Conservation (phyloP, 2,329 filamentous ascomycete genomes). For the Fulvia fulva region DNA sequence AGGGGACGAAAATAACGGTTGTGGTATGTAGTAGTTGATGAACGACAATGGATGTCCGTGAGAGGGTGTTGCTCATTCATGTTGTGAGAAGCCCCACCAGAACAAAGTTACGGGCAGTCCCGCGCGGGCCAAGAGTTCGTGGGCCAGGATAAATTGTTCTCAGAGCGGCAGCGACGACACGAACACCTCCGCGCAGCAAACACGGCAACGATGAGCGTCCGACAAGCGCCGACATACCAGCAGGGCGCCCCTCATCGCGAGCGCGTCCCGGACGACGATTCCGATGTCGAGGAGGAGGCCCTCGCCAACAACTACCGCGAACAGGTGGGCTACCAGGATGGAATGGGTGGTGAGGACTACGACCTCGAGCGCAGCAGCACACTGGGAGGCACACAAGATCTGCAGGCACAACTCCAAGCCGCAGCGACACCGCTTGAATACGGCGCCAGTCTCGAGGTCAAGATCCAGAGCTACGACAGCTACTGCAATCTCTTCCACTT, state of each 20-base stretch:
- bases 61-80: no score
- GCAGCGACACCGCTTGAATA: slow-evolving; percentile 95
- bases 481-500: slow-evolving; percentile 99
- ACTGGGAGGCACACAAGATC: slow-evolving; percentile 74
- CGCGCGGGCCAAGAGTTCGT: slow-evolving; percentile 3
- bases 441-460: slow-evolving; percentile 89
- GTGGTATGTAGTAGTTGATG: no score
- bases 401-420: slow-evolving; percentile 85
- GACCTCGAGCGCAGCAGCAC: slow-evolving; percentile 68
- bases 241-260: slow-evolving; percentile 37
- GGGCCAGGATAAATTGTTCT: slow-evolving; percentile 4
- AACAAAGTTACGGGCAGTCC: slow-evolving; percentile 2
- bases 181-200: neutral
- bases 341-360: slow-evolving; percentile 37
- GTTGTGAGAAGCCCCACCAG: neutral
- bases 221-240: slow-evolving; percentile 38
- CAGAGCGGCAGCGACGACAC: slow-evolving; percentile 3
- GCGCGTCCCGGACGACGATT: slow-evolving; percentile 51
- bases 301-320: slow-evolving; percentile 94
- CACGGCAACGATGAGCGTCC: slow-evolving; percentile 34
- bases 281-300: slow-evolving; percentile 92
- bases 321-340: slow-evolving; percentile 90
- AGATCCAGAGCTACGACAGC: slow-evolving; percentile 98
- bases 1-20: no score
- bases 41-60: no score